Base-by-base conservation (phyloP, 352 stramenopile species). In the Pseudoperonospora humuli region DNA sequence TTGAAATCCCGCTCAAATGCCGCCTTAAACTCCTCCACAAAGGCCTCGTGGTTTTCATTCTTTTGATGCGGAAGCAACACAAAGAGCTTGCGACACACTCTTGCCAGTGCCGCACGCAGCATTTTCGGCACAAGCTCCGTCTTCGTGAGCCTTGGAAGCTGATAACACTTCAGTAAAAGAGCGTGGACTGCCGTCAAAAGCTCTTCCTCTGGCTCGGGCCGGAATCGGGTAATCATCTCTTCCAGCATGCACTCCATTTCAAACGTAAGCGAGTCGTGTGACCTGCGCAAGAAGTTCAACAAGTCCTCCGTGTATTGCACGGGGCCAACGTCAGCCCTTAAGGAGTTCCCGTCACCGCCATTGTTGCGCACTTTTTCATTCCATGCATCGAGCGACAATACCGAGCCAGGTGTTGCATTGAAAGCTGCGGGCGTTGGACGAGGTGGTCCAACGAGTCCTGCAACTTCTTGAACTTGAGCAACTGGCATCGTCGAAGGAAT, bases 241-340 rank as follows among this genome's bases (percentile, higher is more conserved):
- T 99, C 96, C 23, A 99, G 67, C 63, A 99, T 97, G 23, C 85
- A 93, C 72, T 99, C 96, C 71, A 99, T 95, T 57, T 97, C 89
- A 56, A 94, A 94, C 35, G 77, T 94, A 32, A 96, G 66, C 17
- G 80, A 75, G 45, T 91, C 76, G 54, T 86, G 85, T 46, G 78
- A 84, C 60, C 90, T 84, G 67, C 66, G 97, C 17, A 99, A 65
- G 44, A 94, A 96, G 29, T 95, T 97, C 61, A 98, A 95, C 25
- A 98, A 50, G 26, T 96, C 86, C 23, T 96, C 86, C 3, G 86
- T 92, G 63, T 92, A 93, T 62, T 93, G 80, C 18, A 93, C 75
- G 1, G 83, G 75, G 1, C 77, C 82, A n/a, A 94, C 63, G 20
- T 93, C 80, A 14, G 65, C 31, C 47, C 86, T 89, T 4, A 68